These are phyloP conservation scores for Hymenoscyphus scutula DNA, from an alignment of 2,329 filamentous ascomycete genomes.

Conservation along the genomic window DNA sequence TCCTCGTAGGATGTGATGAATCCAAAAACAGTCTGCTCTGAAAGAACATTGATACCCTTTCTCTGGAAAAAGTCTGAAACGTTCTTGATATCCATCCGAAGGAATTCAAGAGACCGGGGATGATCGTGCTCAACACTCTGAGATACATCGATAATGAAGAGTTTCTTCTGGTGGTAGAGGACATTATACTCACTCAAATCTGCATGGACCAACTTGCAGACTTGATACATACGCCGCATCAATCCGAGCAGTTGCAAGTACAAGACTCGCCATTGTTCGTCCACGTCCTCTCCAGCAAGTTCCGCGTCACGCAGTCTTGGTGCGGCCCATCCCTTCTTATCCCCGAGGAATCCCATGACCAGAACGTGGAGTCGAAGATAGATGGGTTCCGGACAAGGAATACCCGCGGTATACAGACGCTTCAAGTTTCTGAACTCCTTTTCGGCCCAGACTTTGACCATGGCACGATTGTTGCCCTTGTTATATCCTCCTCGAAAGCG, in stretches of 20 bases:
- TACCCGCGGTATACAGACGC: constrained; percentile 77
- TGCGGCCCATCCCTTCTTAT: constrained; percentile 81
- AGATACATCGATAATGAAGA: constrained; percentile 96
- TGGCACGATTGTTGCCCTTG: constrained; percentile 91
- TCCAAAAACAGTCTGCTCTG: constrained; percentile 77
- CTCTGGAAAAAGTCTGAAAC: constrained; percentile 87
- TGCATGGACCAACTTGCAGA: constrained; percentile 87
- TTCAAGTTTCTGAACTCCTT: constrained; percentile 96
- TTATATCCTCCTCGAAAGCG: constrained; percentile 88
- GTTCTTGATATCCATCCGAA: constrained; percentile 99
- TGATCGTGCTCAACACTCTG: constrained; percentile 98
- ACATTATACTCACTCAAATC: constrained; percentile 99
- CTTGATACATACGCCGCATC: constrained; percentile 92
- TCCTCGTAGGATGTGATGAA: constrained; percentile 71
- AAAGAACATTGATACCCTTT: constrained; percentile 76
- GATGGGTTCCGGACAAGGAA: constrained; percentile 87
- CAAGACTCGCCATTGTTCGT: constrained; percentile 70
- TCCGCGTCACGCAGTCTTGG: constrained; percentile 86
- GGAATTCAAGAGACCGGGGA: constrained; percentile 84
- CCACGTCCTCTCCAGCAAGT: constrained; percentile 64
- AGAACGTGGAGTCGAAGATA: constrained; percentile 90
- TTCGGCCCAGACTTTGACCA: constrained; percentile 98
- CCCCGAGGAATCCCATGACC: constrained; percentile 91
- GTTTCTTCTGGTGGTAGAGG: constrained; percentile 75
- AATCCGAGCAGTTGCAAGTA: constrained; percentile 83